Conservation (phyloP, 306 rosid genomes). For the Rosa chinensis region DNA sequence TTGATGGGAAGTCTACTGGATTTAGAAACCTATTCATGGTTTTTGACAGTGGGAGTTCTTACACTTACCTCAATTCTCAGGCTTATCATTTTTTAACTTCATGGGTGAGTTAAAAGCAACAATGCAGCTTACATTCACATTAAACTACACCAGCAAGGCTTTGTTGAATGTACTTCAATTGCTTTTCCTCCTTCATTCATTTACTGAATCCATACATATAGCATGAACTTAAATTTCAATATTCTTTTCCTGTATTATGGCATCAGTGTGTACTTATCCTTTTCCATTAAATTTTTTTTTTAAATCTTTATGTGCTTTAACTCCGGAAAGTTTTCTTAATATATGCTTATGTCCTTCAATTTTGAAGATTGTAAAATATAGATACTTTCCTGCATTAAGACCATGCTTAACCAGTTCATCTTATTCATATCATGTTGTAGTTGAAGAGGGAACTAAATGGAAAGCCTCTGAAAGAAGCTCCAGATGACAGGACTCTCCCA, state of each 20-base stretch:
- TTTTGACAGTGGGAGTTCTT: conserved; percentile 88
- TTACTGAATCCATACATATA: neutral
- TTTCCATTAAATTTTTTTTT: neutral
- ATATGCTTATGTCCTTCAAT: neutral
- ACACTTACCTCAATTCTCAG: conserved; percentile 71
- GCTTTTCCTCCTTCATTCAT: neutral
- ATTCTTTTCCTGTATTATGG: neutral
- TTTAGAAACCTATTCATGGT: conserved; percentile 39
- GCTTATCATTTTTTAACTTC: conserved; percentile 55
- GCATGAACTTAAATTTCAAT: neutral
- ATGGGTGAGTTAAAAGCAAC: conserved; percentile 52
- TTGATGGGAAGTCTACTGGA: conserved; percentile 61
- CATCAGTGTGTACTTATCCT: neutral
- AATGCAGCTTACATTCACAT: neutral
- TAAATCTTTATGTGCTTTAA: neutral
- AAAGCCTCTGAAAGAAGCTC: conserved; percentile 56
- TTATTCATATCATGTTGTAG: conserved; percentile 36
- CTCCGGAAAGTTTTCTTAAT: neutral
- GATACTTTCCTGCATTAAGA: neutral
- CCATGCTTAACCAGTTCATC: neutral
- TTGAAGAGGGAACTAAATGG: conserved; percentile 53
- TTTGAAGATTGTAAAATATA: neutral
- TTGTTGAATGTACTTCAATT: neutral
- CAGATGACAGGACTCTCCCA: conserved; percentile 59
- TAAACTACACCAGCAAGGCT: neutral